Percentiles rank a stretch among this genome's conserved stretches.
phyloP scores from a whole-genome alignment of 371 early-diverging fungal genomes.

The Mycotypha africana region DNA sequence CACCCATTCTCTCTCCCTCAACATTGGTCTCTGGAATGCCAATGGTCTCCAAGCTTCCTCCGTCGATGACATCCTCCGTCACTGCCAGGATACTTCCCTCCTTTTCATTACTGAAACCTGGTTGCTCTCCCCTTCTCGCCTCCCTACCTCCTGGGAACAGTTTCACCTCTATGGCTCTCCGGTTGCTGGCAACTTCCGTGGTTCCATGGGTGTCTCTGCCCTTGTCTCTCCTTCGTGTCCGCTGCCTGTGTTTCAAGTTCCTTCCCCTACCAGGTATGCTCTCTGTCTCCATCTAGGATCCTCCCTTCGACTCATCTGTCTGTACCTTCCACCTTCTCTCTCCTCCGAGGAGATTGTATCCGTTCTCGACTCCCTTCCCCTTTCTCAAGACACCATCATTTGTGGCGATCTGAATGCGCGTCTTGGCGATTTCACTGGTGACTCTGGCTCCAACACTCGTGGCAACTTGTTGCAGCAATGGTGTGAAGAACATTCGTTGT shows the following conservation, averaged over 20 bases:
- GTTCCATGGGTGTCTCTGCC: slow-evolving; percentile 1
- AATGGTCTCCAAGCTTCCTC: background rate
- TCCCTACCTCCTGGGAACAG: slow-evolving; percentile 10
- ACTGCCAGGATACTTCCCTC: background rate
- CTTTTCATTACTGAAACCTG: slow-evolving; percentile 17
- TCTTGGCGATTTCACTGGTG: slow-evolving; percentile 1
- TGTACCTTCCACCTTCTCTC: slow-evolving; percentile 12
- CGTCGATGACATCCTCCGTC: background rate
- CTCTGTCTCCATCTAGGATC: too few species aligned
- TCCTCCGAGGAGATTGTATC: background rate
- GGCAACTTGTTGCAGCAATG: background rate
- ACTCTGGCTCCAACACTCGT: background rate
- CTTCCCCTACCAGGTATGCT: background rate
- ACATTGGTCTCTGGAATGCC: background rate
- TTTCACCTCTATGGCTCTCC: slow-evolving; percentile 11
- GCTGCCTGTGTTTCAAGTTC: background rate
- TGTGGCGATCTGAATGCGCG: slow-evolving; percentile 12
- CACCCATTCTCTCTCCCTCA: background rate
- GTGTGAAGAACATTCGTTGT: background rate
- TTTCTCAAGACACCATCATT: background rate
- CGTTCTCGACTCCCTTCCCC: slow-evolving; percentile 4
- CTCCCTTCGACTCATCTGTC: background rate
- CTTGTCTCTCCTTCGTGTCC: background rate
- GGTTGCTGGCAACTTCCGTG: background rate
- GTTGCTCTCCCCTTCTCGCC: background rate